Evolutionary conservation across 208 protist genomes (phyloP), one percentile per base, ranked within the genome.

Genomic region (Leishmania martiniquensis): DNA sequence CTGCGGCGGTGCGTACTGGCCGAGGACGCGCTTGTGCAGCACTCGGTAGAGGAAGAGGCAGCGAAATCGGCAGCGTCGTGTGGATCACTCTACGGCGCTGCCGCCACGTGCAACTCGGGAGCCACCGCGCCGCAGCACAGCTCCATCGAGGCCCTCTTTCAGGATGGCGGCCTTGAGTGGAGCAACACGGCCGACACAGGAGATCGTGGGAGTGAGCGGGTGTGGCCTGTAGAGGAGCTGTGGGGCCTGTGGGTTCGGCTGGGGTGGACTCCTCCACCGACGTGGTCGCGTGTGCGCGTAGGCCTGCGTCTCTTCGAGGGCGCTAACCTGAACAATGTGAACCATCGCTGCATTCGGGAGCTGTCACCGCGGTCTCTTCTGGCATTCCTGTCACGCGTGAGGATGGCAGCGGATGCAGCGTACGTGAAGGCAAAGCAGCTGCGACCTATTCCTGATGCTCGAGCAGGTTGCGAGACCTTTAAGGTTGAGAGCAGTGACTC

Each of bases 201-300:
- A 2, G 15, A 4, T 25, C 29, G 32, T 51, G 68, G 34, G 47
- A 25, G 47, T 39, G 47, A 72, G 52, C 51, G 20, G 70, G 80
- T 77, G 59, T 79, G 74, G 80, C 15, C 75, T 7, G 22, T 80
- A 4, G 44, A 62, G 9, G 62, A 67, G 32, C 20, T 84, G 37
- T 84, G 80, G 80, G 37, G 32, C 0, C 39, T 79, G 80, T 84
- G 80, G 80, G 51, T 52, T 20, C 80, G 68, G 10, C 80, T 84
- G 2, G 80, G 75, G 4, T 84, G 80, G 80, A 73, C 37, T 4
- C 80, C 80, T 37, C 75, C 80, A n/a, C 5, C n/a, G 20, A 44
- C 37, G 6, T n/a, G 29, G 45, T 13, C 20, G 34, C 7, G 49
- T 39, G 66, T 76, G 13, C 62, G 29, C 25, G 80, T 80, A 39